Evolutionary conservation across 2,329 filamentous ascomycete genomes (phyloP).

Genomic region (Penicillium aurantiogriseum): DNA sequence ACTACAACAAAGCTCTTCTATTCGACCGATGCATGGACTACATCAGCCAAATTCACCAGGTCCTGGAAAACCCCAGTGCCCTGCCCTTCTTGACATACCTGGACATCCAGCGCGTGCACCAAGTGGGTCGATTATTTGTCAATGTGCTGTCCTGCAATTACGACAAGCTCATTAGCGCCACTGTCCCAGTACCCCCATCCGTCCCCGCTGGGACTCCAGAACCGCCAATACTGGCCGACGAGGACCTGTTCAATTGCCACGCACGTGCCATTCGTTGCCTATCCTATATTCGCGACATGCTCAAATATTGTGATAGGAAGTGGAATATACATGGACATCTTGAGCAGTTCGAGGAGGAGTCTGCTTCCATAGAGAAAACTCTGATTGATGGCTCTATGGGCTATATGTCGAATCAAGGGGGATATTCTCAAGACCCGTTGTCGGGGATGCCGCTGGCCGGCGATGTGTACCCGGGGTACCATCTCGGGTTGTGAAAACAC

Average conservation of each 20-base stretch:
- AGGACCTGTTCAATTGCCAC: conserved; percentile 36
- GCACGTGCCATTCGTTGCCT: conserved; percentile 36
- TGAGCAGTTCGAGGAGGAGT: conserved; percentile 35
- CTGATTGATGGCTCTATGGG: conserved; percentile 25
- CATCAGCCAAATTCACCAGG: conserved; percentile 68
- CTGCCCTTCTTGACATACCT: conserved; percentile 78
- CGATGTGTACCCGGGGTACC: conserved; percentile 20
- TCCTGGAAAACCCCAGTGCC: conserved; percentile 60
- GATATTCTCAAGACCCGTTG: conserved; percentile 15
- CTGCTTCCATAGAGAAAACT: conserved; percentile 26
- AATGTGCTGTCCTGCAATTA: conserved; percentile 56
- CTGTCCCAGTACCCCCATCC: conserved; percentile 29
- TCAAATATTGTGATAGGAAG: conserved; percentile 34
- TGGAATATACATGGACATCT: conserved; percentile 35
- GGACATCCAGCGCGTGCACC: conserved; percentile 81
- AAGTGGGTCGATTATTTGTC: conserved; percentile 59
- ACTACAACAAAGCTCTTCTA: conserved; percentile 75
- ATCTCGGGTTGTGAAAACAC: conserved; percentile 4
- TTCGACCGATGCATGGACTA: conserved; percentile 87
- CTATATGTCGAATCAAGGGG: conserved; percentile 17
- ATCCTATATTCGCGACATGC: conserved; percentile 31
- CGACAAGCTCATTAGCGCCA: conserved; percentile 42
- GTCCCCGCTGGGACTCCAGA: conserved; percentile 33
- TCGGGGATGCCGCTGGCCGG: conserved; percentile 23
- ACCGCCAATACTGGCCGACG: conserved; percentile 31